phyloP scores from a whole-genome alignment of 495 filamentous ascomycete genomes.

The Annulohypoxylon moriforme region DNA sequence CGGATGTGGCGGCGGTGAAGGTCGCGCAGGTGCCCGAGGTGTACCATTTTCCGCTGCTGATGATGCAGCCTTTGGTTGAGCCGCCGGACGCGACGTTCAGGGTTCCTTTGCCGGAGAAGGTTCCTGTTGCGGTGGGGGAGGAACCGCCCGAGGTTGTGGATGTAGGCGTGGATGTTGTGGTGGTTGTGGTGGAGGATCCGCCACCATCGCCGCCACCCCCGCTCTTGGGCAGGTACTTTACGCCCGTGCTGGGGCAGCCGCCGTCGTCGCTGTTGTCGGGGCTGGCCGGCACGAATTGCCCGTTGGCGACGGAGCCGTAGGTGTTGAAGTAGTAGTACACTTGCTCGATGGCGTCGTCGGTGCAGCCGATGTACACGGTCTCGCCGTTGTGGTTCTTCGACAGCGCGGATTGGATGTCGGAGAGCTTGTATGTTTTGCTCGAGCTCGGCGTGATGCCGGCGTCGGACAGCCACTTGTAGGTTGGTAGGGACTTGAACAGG shows the following conservation, averaged over 20 bases:
- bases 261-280: conserved; percentile 39
- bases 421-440: conserved; percentile 69
- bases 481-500: conserved; percentile 65
- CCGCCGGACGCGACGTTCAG: conserved; percentile 64
- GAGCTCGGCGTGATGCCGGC: conserved; percentile 71
- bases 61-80: conserved; percentile 72
- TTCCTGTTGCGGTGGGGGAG: conserved; percentile 27
- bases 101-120: conserved; percentile 64
- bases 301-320: conserved; percentile 73
- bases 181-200: not conserved
- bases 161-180: conserved; percentile 14
- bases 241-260: conserved; percentile 44
- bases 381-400: conserved; percentile 64
- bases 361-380: conserved; percentile 72
- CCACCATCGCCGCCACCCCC: conserved; percentile 9
- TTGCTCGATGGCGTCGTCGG: conserved; percentile 67
- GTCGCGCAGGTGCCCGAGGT: conserved; percentile 75
- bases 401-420: conserved; percentile 71
- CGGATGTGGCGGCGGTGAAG: conserved; percentile 62
- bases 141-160: conserved; percentile 28
- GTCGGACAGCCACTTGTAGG: conserved; percentile 65
- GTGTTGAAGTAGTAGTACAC: conserved; percentile 86
- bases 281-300: conserved; percentile 68
- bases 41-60: conserved; percentile 77
- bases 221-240: conserved; percentile 50